Percentiles rank a stretch among this genome's conserved stretches.
These are phyloP conservation scores for Tulasnella sp. DNA, from an alignment of 768 basidiomycete genomes.

Conservation along the genomic window DNA sequence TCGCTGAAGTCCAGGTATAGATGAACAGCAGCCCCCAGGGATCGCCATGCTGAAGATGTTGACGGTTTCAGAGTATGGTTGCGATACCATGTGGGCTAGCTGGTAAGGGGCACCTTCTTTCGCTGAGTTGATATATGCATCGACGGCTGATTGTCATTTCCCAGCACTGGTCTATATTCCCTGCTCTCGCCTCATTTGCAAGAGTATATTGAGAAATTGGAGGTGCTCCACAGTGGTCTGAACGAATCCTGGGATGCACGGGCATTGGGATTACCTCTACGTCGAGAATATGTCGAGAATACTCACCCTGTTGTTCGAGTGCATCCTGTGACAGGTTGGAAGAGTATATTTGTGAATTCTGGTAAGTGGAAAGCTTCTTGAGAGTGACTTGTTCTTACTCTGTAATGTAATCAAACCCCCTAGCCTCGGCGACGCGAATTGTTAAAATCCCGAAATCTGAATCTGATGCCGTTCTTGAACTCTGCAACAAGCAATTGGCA, in stretches of 20 bases:
- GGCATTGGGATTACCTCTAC: slow-evolving; percentile 54
- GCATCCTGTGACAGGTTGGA: slow-evolving; percentile 78
- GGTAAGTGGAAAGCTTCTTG: slow-evolving; percentile 26
- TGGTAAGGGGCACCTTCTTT: slow-evolving; percentile 35
- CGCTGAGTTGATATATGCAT: background rate
- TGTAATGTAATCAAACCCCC: too few species aligned
- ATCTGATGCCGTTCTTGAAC: slow-evolving; percentile 58
- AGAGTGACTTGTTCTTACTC: background rate
- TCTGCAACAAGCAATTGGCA: slow-evolving; percentile 61
- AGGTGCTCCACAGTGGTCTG: slow-evolving; percentile 62
- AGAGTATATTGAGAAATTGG: slow-evolving; percentile 58
- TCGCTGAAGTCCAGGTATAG: too few species aligned
- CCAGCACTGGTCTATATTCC: slow-evolving; percentile 74
- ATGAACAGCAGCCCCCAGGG: slow-evolving; percentile 53
- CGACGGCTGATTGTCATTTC: too few species aligned
- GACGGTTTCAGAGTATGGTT: slow-evolving; percentile 55
- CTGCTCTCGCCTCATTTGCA: slow-evolving; percentile 64
- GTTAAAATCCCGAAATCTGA: slow-evolving; percentile 69
- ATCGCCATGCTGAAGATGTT: slow-evolving; percentile 65
- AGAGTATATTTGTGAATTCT: slow-evolving; percentile 71
- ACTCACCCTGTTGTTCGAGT: slow-evolving; percentile 74
- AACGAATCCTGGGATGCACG: slow-evolving; percentile 65
- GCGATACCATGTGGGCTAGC: slow-evolving; percentile 72
- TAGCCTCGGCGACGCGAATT: slow-evolving; percentile 69
- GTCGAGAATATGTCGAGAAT: slow-evolving; percentile 53